Percentiles rank a stretch among this genome's conserved stretches.
These are phyloP conservation scores for Calvatia gigantea DNA, from an alignment of 768 basidiomycete genomes.

Conservation along the genomic window DNA sequence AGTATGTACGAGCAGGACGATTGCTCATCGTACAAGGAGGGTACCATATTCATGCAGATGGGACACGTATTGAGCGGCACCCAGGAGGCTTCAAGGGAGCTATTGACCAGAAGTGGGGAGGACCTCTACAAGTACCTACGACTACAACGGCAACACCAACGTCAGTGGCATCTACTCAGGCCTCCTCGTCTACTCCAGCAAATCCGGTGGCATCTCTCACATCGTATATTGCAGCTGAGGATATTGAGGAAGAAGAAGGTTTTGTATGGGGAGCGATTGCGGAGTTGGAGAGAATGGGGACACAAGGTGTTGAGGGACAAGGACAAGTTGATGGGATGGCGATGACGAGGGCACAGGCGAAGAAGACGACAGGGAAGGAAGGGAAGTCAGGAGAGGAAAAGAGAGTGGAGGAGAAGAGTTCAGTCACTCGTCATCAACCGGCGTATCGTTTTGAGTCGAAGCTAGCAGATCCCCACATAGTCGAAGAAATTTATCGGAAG, in stretches of 20 bases:
- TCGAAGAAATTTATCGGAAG: background rate
- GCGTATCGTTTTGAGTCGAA: conserved; percentile 16
- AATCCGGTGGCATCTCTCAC: background rate
- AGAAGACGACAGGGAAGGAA: background rate
- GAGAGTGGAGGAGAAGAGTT: background rate
- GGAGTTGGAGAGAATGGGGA: conserved; percentile 1
- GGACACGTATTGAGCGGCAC: background rate
- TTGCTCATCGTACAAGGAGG: background rate
- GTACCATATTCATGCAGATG: background rate
- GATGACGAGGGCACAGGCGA: conserved; percentile 4
- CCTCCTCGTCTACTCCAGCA: too few relatives aligned
- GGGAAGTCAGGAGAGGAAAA: background rate
- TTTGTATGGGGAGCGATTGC: conserved; percentile 5
- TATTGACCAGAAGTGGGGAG: conserved; percentile 5
- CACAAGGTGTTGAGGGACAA: too few relatives aligned
- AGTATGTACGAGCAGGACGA: background rate
- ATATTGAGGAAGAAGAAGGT: background rate
- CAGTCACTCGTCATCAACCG: background rate
- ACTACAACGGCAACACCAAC: background rate
- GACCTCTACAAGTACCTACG: background rate
- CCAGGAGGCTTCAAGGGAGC: conserved; percentile 1
- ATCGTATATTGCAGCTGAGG: background rate
- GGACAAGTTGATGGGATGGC: conserved; percentile 3
- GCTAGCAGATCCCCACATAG: conserved; percentile 1
- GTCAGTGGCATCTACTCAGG: background rate